Base-by-base conservation (phyloP, 163 green algal species). In the Chlorella variabilis region DNA sequence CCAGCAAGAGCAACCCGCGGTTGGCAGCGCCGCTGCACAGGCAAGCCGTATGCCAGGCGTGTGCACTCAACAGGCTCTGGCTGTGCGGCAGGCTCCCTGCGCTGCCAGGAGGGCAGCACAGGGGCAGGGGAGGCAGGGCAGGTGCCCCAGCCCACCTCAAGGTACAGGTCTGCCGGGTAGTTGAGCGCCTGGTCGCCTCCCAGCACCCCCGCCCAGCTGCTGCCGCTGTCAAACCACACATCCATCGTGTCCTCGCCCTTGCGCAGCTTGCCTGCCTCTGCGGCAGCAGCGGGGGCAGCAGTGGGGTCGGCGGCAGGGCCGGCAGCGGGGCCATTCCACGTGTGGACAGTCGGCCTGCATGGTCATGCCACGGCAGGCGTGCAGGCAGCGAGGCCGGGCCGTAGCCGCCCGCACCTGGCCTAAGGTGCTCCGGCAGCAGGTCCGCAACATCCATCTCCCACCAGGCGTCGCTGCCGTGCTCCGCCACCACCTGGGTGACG, bases 211-310 rank as follows among this genome's bases (percentile, higher is more conserved):
- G 94, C 94, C 96, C 96, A 99, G 88, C 89, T 96, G 83, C 79
- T 93, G 83, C 97, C 97, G 45, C 90, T 97, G 89, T 99, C 97
- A 87, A 99, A 99, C 97, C 96, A 99, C 45, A 99, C 96, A 79
- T 99, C 97, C 97, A 99, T 99, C 5, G 97, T 99, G 87, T 99
- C 97, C 87, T 95, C 92, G 38, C 95, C 96, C 83, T 95, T 96
- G 48, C 70, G 69, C 45, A 96, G 90, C 33, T 78, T 68, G 41
- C 67, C 33, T 80, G 85, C 76, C 73, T 81, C 33, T 84, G 80
- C 56, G 75, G 68, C 56, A 85, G 62, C 51, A 90, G 38, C 13
- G 38, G 66, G 38, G 34, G 36, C n/a, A n/a, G n/a, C n/a, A n/a
- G n/a, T n/a, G n/a, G n/a, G n/a, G n/a, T n/a, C n/a, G n/a, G n/a